Conservation (phyloP, 768 basidiomycete genomes). For the Russula brevipes region DNA sequence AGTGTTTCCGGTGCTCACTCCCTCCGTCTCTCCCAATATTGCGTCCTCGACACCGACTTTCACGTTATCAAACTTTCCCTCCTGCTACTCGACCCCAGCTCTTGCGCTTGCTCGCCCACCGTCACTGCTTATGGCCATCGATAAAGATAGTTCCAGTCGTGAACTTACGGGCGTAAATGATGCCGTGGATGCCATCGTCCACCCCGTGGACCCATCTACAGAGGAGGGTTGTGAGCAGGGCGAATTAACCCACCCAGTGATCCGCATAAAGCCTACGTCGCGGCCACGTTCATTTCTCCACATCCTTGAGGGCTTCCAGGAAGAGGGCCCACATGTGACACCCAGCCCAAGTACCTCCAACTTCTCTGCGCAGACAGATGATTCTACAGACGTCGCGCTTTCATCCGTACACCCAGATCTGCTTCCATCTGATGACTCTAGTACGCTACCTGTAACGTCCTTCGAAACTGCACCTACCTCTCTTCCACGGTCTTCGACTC, state of each 20-base stretch:
- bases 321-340: slow-evolving; percentile 7
- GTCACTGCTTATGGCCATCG: slow-evolving; percentile 41
- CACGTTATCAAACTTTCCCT: slow-evolving; percentile 50
- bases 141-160: slow-evolving; percentile 30
- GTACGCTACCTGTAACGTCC: neutral
- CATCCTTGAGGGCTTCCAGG: slow-evolving; percentile 58
- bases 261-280: slow-evolving; percentile 32
- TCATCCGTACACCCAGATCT: slow-evolving; percentile 25
- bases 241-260: slow-evolving; percentile 23
- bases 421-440: slow-evolving; percentile 17
- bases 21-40: slow-evolving; percentile 22
- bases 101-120: slow-evolving; percentile 25
- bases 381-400: slow-evolving; percentile 24
- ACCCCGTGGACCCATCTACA: neutral
- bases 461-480: neutral
- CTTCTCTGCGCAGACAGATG: slow-evolving; percentile 29
- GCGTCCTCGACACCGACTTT: slow-evolving; percentile 38
- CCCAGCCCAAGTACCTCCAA: slow-evolving; percentile 30
- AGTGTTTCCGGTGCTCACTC: slow-evolving; percentile 63
- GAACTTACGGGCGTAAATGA: slow-evolving; percentile 26
- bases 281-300: slow-evolving; percentile 63
- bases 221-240: slow-evolving; percentile 11
- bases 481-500: slow-evolving; percentile 6
- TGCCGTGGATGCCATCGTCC: slow-evolving; percentile 8
- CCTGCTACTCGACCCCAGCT: slow-evolving; percentile 49